Conservation (phyloP, 257 asterid genomes). For the Solanum chmielewskii region DNA sequence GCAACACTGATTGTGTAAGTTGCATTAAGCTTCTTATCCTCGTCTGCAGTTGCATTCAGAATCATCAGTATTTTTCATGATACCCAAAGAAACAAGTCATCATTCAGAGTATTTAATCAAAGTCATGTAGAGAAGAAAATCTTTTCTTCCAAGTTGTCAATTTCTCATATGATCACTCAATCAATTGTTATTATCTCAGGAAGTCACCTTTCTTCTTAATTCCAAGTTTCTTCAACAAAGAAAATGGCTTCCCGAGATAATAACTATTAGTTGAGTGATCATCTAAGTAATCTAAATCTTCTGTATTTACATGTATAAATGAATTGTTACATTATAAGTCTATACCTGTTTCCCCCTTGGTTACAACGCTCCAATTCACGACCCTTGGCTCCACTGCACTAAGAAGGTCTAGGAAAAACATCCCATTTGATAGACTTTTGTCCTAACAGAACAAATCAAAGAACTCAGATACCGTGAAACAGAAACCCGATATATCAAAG, state of each 20-base stretch:
- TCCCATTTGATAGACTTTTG: conserved; percentile 56
- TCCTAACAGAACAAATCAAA: conserved; percentile 30
- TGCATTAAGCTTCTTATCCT: conserved; percentile 35
- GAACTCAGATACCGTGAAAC: background rate
- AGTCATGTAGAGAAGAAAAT: background rate
- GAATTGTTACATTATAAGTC: background rate
- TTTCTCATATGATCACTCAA: background rate
- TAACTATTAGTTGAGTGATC: background rate
- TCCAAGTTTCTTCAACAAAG: background rate
- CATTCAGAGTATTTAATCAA: background rate
- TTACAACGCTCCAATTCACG: conserved; percentile 86
- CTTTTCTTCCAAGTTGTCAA: background rate
- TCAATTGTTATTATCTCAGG: background rate
- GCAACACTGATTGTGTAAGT: conserved; percentile 41
- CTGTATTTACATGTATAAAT: background rate
- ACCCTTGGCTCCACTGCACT: conserved; percentile 84
- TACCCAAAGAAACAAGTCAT: background rate
- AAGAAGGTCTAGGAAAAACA: conserved; percentile 73
- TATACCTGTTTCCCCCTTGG: conserved; percentile 76
- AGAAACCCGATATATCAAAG: background rate
- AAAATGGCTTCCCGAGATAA: background rate
- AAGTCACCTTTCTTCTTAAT: background rate
- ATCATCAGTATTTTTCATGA: background rate
- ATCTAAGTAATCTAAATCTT: background rate
- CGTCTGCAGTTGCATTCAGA: conserved; percentile 21